Conservation (phyloP, 148 eudicot genomes). For the Rheum nobile region DNA sequence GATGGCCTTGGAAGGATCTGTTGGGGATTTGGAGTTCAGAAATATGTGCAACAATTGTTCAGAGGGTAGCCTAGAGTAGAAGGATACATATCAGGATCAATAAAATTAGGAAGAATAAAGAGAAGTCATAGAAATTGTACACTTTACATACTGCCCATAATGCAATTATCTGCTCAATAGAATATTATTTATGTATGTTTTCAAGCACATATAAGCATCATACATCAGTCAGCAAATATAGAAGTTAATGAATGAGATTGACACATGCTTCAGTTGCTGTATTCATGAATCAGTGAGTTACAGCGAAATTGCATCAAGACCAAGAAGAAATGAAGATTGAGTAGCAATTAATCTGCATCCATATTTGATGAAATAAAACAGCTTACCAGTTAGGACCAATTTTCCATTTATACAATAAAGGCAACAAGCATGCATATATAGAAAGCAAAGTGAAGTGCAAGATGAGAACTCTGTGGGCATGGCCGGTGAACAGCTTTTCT, state of each 20-base stretch:
- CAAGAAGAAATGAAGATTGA: not conserved
- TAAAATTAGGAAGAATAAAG: not conserved
- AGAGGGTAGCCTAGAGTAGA: too few relatives aligned
- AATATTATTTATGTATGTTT: too few relatives aligned
- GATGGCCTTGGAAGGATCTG: not conserved
- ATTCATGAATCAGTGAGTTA: not conserved
- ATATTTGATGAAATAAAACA: not conserved
- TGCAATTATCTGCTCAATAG: too few relatives aligned
- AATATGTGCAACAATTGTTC: not conserved
- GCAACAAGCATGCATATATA: not conserved
- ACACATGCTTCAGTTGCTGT: not conserved
- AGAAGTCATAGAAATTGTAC: not conserved
- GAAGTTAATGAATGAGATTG: not conserved
- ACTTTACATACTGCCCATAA: too few relatives aligned
- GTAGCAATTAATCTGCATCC: too few relatives aligned
- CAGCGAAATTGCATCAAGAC: not conserved
- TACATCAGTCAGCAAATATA: not conserved
- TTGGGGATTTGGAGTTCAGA: not conserved
- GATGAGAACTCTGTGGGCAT: not conserved
- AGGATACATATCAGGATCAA: not conserved
- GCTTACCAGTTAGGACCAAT: not conserved
- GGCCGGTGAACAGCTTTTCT: not conserved
- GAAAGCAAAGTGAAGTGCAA: not conserved
- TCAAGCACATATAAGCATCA: not conserved
- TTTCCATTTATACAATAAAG: not conserved